A percentile compares a stretch with the other conserved stretches of the same genome.
phyloP scores from a whole-genome alignment of 1,284 basidiomycete genomes.

The Tilletia horrida region DNA sequence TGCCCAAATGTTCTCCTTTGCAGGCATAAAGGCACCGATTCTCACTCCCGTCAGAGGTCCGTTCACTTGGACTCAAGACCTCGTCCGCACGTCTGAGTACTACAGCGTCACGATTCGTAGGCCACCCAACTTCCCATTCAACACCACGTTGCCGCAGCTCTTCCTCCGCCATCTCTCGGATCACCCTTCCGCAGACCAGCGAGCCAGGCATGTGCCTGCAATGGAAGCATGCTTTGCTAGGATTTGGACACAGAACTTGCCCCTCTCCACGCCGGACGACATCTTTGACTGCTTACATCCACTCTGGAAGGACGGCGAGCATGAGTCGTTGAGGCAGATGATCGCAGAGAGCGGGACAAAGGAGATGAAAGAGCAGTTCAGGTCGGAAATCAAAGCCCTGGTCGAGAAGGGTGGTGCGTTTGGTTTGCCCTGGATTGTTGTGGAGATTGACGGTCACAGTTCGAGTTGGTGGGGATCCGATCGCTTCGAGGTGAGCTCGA shows the following conservation, averaged over 20 bases:
- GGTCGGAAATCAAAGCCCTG: constrained; percentile 27
- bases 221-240: constrained; percentile 32
- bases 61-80: neutral
- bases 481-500: neutral
- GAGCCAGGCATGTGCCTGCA: constrained; percentile 23
- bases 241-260: constrained; percentile 36
- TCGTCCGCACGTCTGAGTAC: neutral
- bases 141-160: constrained; percentile 37
- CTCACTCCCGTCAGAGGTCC: neutral
- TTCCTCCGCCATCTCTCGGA: constrained; percentile 32
- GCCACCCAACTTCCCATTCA: constrained; percentile 41
- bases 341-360: constrained; percentile 10
- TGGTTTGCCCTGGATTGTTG: constrained; percentile 37
- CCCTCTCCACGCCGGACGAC: constrained; percentile 28
- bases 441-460: neutral
- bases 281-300: constrained; percentile 26
- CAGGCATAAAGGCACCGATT: neutral
- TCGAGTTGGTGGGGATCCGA: constrained; percentile 16
- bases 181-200: neutral
- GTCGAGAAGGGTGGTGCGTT: constrained; percentile 33
- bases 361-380: constrained; percentile 19
- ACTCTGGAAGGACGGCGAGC: constrained; percentile 19
- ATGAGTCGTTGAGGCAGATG: constrained; percentile 21
- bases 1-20: neutral
- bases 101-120: constrained; percentile 27